Base-by-base conservation (phyloP, 129 eudicot species). In the Erigeron canadensis region DNA sequence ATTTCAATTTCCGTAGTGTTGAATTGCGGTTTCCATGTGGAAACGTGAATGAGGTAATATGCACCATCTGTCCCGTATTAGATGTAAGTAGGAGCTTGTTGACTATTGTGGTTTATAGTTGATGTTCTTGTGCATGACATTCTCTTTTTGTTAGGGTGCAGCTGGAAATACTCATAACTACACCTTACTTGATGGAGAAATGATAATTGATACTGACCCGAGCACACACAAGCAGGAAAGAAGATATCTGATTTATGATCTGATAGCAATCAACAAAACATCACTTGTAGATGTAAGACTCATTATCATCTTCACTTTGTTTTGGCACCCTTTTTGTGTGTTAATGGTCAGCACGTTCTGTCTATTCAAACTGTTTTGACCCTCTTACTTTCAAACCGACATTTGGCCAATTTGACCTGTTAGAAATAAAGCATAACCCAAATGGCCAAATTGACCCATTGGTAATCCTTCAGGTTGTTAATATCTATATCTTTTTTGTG, bases 121-220 rank as follows among this genome's bases (percentile, higher is more conserved):
- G 48, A 65, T 12, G 62, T 50, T 38, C 62, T 67, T 48, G 64
- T 65, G 60, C 67, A 65, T 86, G 80, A 75, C 48, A 15, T 53
- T 47, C 19, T 28, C 21, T 75, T 51, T 79, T 60, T n/a, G 67
- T 76, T 75, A 83, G 85, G 76, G 84, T 72, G 56, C 68, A 60
- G 69, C 59, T 18, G 83, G 81, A 53, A 67, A 75, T 59, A 81
- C 86, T 76, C 92, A 87, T 78, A 81, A 84, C 63, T 84, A 67
- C 74, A 87, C 92, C 44, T 84, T 87, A 73, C 92, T 87, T 65
- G 92, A 87, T 55, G 92, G 92, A 66, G 92, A 87, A 77, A 87
- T 87, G 92, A 70, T 87, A 69, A 82, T 87, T 73, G 92, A 87
- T 45, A 84, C 81, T n/a, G 86, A 84, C 28, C 88, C 88, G 42